phyloP scores from a whole-genome alignment of 352 stramenopile genomes.

The Aphanomyces stellatus region DNA sequence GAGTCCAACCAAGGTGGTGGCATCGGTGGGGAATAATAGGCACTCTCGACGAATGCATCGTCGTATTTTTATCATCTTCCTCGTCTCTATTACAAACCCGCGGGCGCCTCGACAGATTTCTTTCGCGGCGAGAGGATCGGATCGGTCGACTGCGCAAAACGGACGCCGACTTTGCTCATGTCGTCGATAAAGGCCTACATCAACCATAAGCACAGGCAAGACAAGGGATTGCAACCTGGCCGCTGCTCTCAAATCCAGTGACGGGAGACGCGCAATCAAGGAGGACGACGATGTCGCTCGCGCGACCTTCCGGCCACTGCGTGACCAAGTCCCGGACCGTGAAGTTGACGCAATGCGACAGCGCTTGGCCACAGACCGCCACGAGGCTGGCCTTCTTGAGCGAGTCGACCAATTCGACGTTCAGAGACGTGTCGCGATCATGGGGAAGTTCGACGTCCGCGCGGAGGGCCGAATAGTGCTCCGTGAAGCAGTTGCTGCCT shows the following conservation, averaged over 20 bases:
- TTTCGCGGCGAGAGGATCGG: background rate
- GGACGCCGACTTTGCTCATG: background rate
- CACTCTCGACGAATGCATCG: background rate
- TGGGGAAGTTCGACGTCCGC: slow-evolving; percentile 88
- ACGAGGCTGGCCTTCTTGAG: slow-evolving; percentile 83
- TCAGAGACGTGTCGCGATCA: slow-evolving; percentile 72
- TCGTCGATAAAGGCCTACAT: slow-evolving; percentile 7
- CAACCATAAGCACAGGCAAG: background rate
- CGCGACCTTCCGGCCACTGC: slow-evolving; percentile 67
- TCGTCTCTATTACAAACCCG: no score
- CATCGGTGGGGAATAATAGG: no score
- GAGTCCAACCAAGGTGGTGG: no score
- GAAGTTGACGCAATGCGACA: slow-evolving; percentile 97
- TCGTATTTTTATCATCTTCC: no score
- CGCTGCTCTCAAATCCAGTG: slow-evolving; percentile 55
- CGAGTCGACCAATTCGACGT: slow-evolving; percentile 73
- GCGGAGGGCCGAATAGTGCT: slow-evolving; percentile 93
- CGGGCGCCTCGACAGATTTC: no score
- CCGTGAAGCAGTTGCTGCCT: slow-evolving; percentile 92
- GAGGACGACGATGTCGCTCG: slow-evolving; percentile 60
- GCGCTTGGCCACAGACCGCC: slow-evolving; percentile 89
- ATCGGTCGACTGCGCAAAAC: slow-evolving; percentile 1
- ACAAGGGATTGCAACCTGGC: slow-evolving; percentile 33
- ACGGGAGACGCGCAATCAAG: slow-evolving; percentile 69
- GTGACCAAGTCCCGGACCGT: slow-evolving; percentile 88